These are phyloP conservation scores for Penicillium sp. DNA, from an alignment of 2,329 filamentous ascomycete species.

Conservation along the genomic window DNA sequence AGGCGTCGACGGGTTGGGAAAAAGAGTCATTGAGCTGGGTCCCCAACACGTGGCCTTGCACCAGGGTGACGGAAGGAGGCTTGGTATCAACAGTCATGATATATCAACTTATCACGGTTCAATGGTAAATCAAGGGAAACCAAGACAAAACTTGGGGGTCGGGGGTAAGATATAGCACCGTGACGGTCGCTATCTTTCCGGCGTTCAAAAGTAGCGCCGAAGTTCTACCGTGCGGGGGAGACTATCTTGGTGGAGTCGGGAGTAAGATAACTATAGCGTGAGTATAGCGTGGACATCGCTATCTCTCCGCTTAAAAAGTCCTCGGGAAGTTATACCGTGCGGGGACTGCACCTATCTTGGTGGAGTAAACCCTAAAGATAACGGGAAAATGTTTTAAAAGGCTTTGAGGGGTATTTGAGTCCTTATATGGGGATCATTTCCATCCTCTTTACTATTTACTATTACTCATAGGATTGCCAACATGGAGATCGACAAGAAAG, in stretches of 20 bases:
- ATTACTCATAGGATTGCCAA: neutral
- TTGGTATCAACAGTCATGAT: conserved; percentile 4
- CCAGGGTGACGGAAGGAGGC: conserved; percentile 19
- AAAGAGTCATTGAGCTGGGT: conserved; percentile 25
- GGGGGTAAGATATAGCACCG: conserved; percentile 5
- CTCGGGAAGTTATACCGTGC: conserved; percentile 20
- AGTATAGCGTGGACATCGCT: neutral
- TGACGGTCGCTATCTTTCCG: conserved; percentile 11
- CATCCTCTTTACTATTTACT: neutral
- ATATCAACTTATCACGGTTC: neutral
- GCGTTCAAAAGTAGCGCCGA: conserved; percentile 21
- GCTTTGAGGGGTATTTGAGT: neutral
- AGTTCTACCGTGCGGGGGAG: conserved; percentile 19
- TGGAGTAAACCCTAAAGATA: conserved; percentile 9
- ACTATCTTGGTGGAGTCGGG: conserved; percentile 14
- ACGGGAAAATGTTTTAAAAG: conserved; percentile 2
- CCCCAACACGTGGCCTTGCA: conserved; percentile 35
- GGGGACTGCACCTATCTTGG: conserved; percentile 12
- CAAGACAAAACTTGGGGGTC: conserved; percentile 4
- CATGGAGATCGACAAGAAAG: conserved; percentile 14
- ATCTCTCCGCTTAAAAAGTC: conserved; percentile 18
- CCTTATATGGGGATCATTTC: neutral
- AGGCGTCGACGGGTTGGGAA: conserved; percentile 38
- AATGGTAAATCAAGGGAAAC: neutral
- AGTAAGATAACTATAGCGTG: neutral